Percentiles rank a stretch among this genome's conserved stretches.
Evolutionary conservation across 768 basidiomycete genomes (phyloP).

Genomic region (Clathrus columnatus): DNA sequence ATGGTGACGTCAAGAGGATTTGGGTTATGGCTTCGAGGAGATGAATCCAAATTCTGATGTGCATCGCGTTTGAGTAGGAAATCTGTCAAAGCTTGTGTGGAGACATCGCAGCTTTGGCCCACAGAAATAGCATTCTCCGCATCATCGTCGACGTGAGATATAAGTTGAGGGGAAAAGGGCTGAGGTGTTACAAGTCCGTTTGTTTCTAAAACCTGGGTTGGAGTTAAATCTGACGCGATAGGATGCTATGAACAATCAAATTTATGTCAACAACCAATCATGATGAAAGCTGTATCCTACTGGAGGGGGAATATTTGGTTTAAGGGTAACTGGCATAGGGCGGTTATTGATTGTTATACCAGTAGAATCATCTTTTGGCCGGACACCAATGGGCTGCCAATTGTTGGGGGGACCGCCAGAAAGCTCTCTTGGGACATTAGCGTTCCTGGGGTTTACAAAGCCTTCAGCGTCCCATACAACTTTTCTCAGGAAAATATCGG

Average conservation of each 20-base stretch:
- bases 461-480: slow-evolving; percentile 60
- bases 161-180: background rate
- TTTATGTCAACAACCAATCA: background rate
- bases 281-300: background rate
- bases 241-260: background rate
- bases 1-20: background rate
- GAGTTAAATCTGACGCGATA: background rate
- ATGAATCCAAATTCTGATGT: background rate
- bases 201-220: slow-evolving; percentile 5
- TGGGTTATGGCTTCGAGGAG: slow-evolving; percentile 7
- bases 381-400: slow-evolving; percentile 11
- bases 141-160: background rate
- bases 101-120: slow-evolving; percentile 19
- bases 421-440: too few species aligned
- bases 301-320: too few species aligned
- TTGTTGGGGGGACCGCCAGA: too few species aligned
- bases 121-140: background rate
- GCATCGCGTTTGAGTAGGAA: slow-evolving; percentile 16
- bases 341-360: too few species aligned
- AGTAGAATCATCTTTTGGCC: too few species aligned
- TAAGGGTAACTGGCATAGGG: too few species aligned
- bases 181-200: background rate
- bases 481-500: slow-evolving; percentile 53
- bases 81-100: slow-evolving; percentile 33
- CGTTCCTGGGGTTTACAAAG: background rate